A percentile compares a stretch with the other conserved stretches of the same genome.
Conservation (phyloP, 345 rosid species). For the Pelargonium nanum region DNA sequence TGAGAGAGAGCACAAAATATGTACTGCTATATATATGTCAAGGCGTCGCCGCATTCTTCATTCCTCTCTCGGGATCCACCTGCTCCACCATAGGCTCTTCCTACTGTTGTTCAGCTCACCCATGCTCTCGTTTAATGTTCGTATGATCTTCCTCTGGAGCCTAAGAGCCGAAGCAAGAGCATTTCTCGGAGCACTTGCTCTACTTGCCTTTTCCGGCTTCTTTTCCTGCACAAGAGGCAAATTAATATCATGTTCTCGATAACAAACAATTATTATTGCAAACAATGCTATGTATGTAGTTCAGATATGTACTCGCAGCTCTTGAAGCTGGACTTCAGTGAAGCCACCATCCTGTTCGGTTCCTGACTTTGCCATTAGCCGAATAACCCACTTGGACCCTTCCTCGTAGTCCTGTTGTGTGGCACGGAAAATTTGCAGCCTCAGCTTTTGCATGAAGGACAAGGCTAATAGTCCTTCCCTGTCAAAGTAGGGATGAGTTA, state of each 20-base stretch:
- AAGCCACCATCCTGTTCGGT: conserved; percentile 86
- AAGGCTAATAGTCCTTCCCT: conserved; percentile 65
- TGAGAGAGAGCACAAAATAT: neutral
- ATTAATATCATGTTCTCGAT: neutral
- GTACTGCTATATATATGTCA: neutral
- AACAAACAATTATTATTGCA: neutral
- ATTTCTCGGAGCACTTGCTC: conserved; percentile 49
- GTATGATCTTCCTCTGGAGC: conserved; percentile 65
- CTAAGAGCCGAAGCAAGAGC: conserved; percentile 69
- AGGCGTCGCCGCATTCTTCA: conserved; percentile 31
- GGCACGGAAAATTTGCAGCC: conserved; percentile 65
- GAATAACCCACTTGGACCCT: conserved; percentile 65
- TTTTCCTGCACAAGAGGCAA: conserved; percentile 34
- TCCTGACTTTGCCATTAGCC: conserved; percentile 87
- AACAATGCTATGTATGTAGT: neutral
- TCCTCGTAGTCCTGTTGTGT: conserved; percentile 87
- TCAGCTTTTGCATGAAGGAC: conserved; percentile 78
- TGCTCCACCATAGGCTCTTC: conserved; percentile 88
- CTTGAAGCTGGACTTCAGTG: conserved; percentile 90
- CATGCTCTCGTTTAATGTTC: conserved; percentile 59
- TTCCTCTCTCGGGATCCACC: conserved; percentile 92
- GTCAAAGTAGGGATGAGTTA: conserved; percentile 80
- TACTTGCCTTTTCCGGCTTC: conserved; percentile 54
- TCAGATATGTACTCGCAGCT: conserved; percentile 45
- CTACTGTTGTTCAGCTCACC: conserved; percentile 63